Evolutionary conservation across 2,329 filamentous ascomycete genomes (phyloP).

Genomic region (Fusarium nurragi): DNA sequence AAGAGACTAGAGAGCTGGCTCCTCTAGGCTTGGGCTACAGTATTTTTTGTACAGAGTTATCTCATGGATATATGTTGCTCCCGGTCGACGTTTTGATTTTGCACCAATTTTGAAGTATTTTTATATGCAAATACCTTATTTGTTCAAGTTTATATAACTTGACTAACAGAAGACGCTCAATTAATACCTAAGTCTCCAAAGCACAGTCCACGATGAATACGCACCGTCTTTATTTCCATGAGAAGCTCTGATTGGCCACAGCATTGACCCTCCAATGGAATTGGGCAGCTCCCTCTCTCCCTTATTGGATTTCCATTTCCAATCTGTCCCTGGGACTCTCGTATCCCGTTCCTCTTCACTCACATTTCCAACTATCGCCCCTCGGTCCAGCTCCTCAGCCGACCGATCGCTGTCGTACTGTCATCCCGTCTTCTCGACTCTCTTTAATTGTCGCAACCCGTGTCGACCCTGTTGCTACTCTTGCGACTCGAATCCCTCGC

Average conservation of each 20-base stretch:
- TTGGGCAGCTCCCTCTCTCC: constrained; percentile 34
- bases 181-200: not conserved
- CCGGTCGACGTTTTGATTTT: not conserved
- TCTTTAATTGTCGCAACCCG: constrained; percentile 12
- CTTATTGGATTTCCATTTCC: constrained; percentile 13
- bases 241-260: constrained; percentile 19
- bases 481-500: not conserved
- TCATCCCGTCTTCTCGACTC: not conserved
- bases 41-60: too few species aligned
- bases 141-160: not conserved
- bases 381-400: constrained; percentile 14
- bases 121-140: not conserved
- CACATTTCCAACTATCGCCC: constrained; percentile 3
- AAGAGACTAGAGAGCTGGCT: constrained; percentile 18
- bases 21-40: not conserved
- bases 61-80: too few species aligned
- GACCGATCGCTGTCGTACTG: constrained; percentile 21
- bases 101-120: not conserved
- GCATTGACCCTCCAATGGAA: constrained; percentile 17
- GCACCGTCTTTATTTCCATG: constrained; percentile 5
- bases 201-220: constrained; percentile 12
- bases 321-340: constrained; percentile 24
- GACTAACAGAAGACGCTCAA: too few species aligned
- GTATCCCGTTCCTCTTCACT: constrained; percentile 23
- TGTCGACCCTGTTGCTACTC: not conserved